Conservation (phyloP, 2,329 filamentous ascomycete species). For the Karstenula rhodostoma region DNA sequence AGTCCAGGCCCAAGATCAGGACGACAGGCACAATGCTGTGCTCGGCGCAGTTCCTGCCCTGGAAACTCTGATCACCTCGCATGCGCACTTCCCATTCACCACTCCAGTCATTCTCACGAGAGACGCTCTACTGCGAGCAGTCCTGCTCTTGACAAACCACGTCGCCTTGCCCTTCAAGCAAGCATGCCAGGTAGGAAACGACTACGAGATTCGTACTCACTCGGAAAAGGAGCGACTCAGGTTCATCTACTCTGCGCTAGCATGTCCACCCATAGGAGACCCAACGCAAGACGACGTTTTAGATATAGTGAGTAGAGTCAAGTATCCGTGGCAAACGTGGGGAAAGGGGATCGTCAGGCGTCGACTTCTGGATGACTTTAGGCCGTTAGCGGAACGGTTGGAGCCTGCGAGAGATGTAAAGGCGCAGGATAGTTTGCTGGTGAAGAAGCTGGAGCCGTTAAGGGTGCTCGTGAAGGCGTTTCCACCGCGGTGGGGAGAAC, state of each 20-base stretch:
- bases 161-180: not conserved
- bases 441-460: not conserved
- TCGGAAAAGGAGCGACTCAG: not conserved
- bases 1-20: not conserved
- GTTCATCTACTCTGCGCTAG: conserved; percentile 10
- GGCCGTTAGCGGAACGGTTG: conserved; percentile 7
- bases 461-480: not conserved
- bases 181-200: not conserved
- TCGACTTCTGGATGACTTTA: not conserved
- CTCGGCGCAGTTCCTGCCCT: not conserved
- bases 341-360: not conserved
- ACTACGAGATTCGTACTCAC: not conserved
- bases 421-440: not conserved
- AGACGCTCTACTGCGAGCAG: conserved; percentile 3
- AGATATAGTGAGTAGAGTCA: conserved; percentile 5
- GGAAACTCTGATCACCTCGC: conserved; percentile 5
- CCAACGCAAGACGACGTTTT: conserved; percentile 1
- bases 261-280: not conserved
- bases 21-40: not conserved
- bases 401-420: not conserved
- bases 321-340: not conserved
- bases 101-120: not conserved
- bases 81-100: conserved; percentile 11
- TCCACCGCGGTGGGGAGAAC: not conserved
- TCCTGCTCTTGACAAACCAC: not conserved